Evolutionary conservation across 257 asterid species (phyloP).

Genomic region (Solanum pennellii): DNA sequence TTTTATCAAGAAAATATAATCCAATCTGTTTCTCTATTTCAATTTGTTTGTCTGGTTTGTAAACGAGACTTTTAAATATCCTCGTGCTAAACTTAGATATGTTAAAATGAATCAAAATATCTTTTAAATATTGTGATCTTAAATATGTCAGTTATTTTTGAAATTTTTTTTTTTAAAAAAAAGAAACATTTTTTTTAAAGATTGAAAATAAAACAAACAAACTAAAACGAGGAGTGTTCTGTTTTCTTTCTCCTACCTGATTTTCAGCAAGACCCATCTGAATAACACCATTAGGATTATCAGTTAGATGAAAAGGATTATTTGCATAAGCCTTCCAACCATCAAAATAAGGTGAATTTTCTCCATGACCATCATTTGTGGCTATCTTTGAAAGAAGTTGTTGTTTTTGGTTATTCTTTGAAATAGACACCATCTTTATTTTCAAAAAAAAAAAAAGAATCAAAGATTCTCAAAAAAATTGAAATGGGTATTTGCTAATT

Average conservation of each 20-base stretch:
- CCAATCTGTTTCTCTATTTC: not conserved
- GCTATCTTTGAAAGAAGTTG: conserved; percentile 40
- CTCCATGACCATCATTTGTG: conserved; percentile 56
- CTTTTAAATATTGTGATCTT: no score
- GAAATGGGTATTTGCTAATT: not conserved
- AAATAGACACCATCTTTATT: not conserved
- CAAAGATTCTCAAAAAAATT: not conserved
- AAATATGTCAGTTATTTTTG: not conserved
- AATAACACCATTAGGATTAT: conserved; percentile 48
- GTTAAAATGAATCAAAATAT: no score
- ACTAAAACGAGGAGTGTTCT: not conserved
- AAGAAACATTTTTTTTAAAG: not conserved
- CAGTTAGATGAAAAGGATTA: conserved; percentile 43
- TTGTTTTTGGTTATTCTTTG: not conserved
- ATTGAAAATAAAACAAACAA: not conserved
- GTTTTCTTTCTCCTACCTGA: conserved; percentile 18
- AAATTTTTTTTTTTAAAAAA: no score
- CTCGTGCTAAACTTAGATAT: no score
- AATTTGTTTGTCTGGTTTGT: not conserved
- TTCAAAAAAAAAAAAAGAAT: not conserved
- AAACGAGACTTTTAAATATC: not conserved
- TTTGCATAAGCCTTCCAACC: conserved; percentile 69
- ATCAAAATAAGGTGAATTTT: conserved; percentile 52
- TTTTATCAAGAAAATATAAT: not conserved
- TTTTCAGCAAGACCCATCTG: conserved; percentile 74